Percentiles rank a stretch among this genome's conserved stretches.
Conservation (phyloP, 148 eudicot species). For the Salicornia ramosissima region DNA sequence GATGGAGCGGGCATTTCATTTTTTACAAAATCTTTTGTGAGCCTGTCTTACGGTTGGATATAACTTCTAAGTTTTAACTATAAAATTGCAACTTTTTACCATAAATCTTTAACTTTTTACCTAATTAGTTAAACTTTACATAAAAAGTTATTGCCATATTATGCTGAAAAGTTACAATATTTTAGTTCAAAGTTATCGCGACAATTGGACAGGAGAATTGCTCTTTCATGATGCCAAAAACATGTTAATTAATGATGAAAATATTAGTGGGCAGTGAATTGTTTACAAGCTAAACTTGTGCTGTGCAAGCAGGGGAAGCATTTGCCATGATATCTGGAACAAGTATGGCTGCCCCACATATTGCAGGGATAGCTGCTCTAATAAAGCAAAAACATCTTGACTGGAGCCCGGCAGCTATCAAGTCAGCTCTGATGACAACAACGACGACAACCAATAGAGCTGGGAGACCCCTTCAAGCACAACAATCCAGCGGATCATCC, state of each 20-base stretch:
- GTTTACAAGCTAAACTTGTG: slow-evolving; percentile 3
- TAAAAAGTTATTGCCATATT: no score
- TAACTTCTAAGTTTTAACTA: no score
- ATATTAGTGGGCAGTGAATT: no score
- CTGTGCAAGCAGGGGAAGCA: slow-evolving; percentile 64
- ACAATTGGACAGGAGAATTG: no score
- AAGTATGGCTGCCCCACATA: slow-evolving; percentile 99
- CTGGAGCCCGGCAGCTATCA: slow-evolving; percentile 99
- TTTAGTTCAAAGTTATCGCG: no score
- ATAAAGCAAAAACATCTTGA: slow-evolving; percentile 87
- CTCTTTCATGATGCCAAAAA: neutral
- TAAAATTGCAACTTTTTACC: no score
- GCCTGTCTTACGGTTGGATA: no score
- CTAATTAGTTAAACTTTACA: no score
- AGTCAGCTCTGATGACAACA: slow-evolving; percentile 96
- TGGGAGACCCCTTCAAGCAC: slow-evolving; percentile 76
- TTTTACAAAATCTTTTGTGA: no score
- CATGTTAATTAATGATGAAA: neutral
- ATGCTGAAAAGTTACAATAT: no score
- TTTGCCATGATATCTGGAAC: slow-evolving; percentile 99
- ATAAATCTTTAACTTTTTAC: no score
- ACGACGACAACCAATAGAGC: slow-evolving; percentile 63
- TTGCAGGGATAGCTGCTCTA: slow-evolving; percentile 95
- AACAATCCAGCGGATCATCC: slow-evolving; percentile 80
- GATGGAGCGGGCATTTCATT: no score